Evolutionary conservation across 345 rosid genomes (phyloP), one percentile per base, ranked within the genome.

Genomic region (Mangifera indica): DNA sequence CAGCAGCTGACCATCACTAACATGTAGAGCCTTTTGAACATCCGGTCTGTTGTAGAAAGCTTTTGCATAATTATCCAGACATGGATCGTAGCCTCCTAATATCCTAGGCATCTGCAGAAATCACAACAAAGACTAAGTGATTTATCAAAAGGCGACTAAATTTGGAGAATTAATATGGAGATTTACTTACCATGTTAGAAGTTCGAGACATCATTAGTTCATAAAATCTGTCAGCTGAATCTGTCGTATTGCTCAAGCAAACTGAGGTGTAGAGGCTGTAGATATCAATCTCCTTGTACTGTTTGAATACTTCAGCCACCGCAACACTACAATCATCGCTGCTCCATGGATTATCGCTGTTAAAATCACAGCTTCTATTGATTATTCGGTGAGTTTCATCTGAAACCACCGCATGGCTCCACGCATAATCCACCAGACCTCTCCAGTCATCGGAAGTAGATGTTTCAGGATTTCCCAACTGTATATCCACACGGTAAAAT

Each of bases 401-500:
- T 17, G 98, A 91, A 72, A 91, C 81, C 20, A 93, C 82, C 0
- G 96, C 97, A 78, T 93, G 98, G 78, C 98, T 93, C 98, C 96
- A 93, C 12, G 98, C 96, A 62, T 91, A 89, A 74, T 93, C 98
- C 72, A 90, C 87, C 58, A 85, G 54, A 5, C 98, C 98, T 58
- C 74, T 72, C 98, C 97, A 93, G 75, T 93, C 98, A 59, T 93
- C 94, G 0, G 87, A 85, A 15, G 76, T 80, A 22, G 81, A 75
- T 34, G 98, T 90, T 83, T 93, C 96, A 5, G 98, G 98, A 81
- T 93, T 93, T 13, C 98, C 98, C 81, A 93, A 63, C 97, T 93
- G 76, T 53, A 66, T 20, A 40, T 26, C 45, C 11, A 59, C 34
- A 1, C 0, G 37, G 25, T 26, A 5, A 15, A 1, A 4, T 52